These are phyloP conservation scores for Penicillium thymicola DNA, from an alignment of 2,329 filamentous ascomycete genomes.

Conservation along the genomic window DNA sequence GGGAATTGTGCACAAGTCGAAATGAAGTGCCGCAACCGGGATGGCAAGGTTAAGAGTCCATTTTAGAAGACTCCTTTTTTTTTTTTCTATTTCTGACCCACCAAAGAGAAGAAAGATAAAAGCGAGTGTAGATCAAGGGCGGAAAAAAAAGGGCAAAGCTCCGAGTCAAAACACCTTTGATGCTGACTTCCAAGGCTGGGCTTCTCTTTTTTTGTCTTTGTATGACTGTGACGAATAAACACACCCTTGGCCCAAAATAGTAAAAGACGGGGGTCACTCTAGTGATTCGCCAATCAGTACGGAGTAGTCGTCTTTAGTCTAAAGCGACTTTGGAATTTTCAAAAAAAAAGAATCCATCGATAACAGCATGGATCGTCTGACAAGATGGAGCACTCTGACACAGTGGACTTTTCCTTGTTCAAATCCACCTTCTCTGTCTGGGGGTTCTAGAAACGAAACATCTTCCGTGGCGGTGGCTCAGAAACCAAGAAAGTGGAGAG, in stretches of 20 bases:
- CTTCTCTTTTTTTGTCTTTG: neutral
- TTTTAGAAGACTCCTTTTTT: neutral
- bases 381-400: constrained; percentile 5
- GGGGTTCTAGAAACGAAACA: constrained; percentile 26
- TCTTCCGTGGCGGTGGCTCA: constrained; percentile 26
- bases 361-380: constrained; percentile 4
- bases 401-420: neutral
- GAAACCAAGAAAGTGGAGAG: constrained; percentile 13
- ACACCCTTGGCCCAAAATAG: neutral
- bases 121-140: constrained; percentile 17
- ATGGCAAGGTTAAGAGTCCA: constrained; percentile 1
- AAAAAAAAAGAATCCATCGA: neutral
- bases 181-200: neutral
- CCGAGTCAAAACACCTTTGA: constrained; percentile 7
- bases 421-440: constrained; percentile 16
- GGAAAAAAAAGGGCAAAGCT: constrained; percentile 8
- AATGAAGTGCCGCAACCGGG: constrained; percentile 9
- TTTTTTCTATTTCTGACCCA: constrained; percentile 9
- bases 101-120: constrained; percentile 9
- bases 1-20: constrained; percentile 4
- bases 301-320: neutral
- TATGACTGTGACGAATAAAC: constrained; percentile 19
- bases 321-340: neutral
- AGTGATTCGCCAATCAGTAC: neutral
- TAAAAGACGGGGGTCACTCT: neutral